phyloP scores from a whole-genome alignment of 1,284 basidiomycete species.

The Golubevia pallescens region DNA sequence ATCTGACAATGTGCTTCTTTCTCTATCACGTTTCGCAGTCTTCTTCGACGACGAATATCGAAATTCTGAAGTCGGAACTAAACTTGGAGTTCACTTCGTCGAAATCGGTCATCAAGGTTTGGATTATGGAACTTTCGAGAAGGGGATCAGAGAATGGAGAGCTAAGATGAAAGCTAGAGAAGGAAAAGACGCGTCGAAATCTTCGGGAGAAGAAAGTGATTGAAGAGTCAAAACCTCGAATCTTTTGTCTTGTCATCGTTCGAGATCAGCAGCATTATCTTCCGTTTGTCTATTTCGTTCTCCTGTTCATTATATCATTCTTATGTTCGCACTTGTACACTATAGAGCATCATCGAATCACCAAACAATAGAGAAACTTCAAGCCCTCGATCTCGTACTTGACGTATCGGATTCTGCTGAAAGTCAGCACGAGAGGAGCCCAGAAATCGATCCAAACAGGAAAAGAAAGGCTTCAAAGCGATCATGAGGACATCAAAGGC shows the following conservation, averaged over 20 bases:
- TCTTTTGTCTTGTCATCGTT: background rate
- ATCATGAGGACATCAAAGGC: too few relatives aligned
- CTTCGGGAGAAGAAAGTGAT: background rate
- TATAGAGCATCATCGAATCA: slow-evolving; percentile 23
- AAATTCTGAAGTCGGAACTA: slow-evolving; percentile 36
- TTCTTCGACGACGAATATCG: slow-evolving; percentile 59
- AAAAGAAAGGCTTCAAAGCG: too few relatives aligned
- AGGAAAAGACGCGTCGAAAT: background rate
- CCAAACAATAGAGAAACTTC: slow-evolving; percentile 30
- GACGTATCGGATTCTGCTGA: too few relatives aligned
- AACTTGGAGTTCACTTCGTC: slow-evolving; percentile 58
- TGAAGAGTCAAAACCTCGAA: background rate
- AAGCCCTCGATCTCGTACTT: too few relatives aligned
- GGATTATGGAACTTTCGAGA: slow-evolving; percentile 41
- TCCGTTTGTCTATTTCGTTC: background rate
- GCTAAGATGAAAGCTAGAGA: slow-evolving; percentile 22
- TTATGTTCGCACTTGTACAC: slow-evolving; percentile 12
- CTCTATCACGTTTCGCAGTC: slow-evolving; percentile 7
- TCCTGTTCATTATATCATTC: background rate
- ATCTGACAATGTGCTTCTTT: background rate
- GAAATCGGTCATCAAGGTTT: slow-evolving; percentile 42
- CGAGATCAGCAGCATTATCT: background rate
- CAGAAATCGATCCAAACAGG: too few relatives aligned
- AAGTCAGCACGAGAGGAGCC: too few relatives aligned
- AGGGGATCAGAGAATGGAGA: slow-evolving; percentile 40